Conservation (phyloP, 2,329 filamentous ascomycete species). For the Aureobasidium sp. region DNA sequence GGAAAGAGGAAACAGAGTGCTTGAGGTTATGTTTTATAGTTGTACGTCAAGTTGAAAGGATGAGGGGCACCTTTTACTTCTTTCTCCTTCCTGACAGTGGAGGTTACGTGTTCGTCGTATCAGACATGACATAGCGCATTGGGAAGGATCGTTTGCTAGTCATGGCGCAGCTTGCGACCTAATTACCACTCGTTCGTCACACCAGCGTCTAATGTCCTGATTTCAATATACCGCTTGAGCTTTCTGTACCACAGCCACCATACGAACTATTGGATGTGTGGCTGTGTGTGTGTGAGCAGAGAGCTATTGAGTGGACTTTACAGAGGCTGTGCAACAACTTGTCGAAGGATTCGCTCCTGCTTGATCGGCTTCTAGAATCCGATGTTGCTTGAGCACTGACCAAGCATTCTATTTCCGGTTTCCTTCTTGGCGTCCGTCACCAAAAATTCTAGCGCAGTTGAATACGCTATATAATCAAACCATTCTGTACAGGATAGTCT, state of each 20-base stretch:
- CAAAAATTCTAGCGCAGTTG: conserved; percentile 48
- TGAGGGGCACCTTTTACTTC: not conserved
- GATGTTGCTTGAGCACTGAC: not conserved
- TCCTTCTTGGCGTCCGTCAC: conserved; percentile 6
- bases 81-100: not conserved
- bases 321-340: conserved; percentile 9
- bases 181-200: not conserved
- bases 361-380: not conserved
- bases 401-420: not conserved
- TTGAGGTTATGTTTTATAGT: conserved; percentile 7
- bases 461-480: conserved; percentile 55
- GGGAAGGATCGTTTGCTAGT: conserved; percentile 14
- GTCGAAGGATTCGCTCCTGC: not conserved
- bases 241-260: not conserved
- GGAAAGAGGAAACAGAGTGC: not conserved
- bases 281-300: conserved; percentile 4
- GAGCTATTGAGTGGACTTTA: not conserved
- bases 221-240: not conserved
- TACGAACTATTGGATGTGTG: not conserved
- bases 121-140: conserved; percentile 16
- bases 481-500: conserved; percentile 29
- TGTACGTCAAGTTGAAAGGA: not conserved
- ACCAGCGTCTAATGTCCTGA: not conserved
- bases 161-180: conserved; percentile 10
- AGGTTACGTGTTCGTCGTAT: conserved; percentile 11